Percentiles rank a stretch among this genome's conserved stretches.
Evolutionary conservation across 768 basidiomycete species (phyloP).

Genomic region (Phanerochaete carnosa): DNA sequence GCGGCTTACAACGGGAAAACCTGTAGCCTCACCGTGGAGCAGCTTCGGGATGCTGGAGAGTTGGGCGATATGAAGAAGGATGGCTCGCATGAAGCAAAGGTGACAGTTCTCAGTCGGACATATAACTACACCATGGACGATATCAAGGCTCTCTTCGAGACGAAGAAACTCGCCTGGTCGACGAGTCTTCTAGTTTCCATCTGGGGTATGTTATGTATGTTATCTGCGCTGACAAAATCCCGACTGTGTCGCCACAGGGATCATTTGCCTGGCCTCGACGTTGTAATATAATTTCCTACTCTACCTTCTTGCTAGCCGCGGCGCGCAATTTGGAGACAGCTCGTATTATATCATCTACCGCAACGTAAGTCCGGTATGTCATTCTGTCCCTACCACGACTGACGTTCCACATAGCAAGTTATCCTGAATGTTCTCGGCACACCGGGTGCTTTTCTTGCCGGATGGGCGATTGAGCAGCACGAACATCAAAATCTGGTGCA

Average conservation of each 20-base stretch:
- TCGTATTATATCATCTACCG: slow-evolving; percentile 34
- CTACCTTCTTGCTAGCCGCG: slow-evolving; percentile 31
- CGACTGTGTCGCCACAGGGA: slow-evolving; percentile 16
- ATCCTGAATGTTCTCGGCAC: slow-evolving; percentile 67
- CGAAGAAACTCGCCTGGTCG: slow-evolving; percentile 49
- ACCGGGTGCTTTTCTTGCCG: slow-evolving; percentile 70
- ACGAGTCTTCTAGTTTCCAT: slow-evolving; percentile 46
- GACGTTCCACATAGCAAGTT: slow-evolving; percentile 46
- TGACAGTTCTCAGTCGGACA: slow-evolving; percentile 37
- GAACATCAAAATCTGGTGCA: too few relatives aligned
- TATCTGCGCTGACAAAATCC: neutral
- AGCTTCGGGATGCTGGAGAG: slow-evolving; percentile 31
- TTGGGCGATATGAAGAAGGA: neutral
- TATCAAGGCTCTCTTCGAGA: slow-evolving; percentile 47
- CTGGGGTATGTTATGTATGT: slow-evolving; percentile 42
- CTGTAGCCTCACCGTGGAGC: slow-evolving; percentile 46
- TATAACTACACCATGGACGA: slow-evolving; percentile 36
- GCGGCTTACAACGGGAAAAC: slow-evolving; percentile 57
- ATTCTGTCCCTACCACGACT: neutral
- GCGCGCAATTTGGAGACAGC: slow-evolving; percentile 33
- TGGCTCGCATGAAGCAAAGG: slow-evolving; percentile 29
- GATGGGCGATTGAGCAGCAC: slow-evolving; percentile 67
- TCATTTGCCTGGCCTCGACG: slow-evolving; percentile 33
- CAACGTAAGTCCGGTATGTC: slow-evolving; percentile 24
- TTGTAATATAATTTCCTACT: slow-evolving; percentile 37